Percentiles rank a stretch among this genome's conserved stretches.
phyloP scores from a whole-genome alignment of 805 yeast genomes.

The Metschnikowia hibisci region DNA sequence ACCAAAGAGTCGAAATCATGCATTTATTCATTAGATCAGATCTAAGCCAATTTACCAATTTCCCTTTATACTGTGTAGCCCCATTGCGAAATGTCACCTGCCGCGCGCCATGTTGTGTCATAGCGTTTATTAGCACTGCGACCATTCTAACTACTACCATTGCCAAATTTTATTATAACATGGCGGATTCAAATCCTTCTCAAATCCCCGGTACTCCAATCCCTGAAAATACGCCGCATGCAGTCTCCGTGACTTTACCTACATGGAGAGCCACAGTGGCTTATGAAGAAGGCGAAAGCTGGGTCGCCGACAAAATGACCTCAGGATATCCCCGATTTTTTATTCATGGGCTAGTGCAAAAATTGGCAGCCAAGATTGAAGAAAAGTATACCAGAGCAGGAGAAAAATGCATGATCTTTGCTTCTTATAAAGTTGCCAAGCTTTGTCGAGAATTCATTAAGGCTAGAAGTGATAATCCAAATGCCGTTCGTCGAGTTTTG shows the following conservation, averaged over 20 bases:
- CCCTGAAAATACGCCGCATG: slow-evolving; percentile 87
- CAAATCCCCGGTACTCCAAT: slow-evolving; percentile 75
- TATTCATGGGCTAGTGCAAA: slow-evolving; percentile 60
- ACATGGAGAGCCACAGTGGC: slow-evolving; percentile 93
- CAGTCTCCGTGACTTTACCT: slow-evolving; percentile 91
- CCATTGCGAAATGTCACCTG: slow-evolving; percentile 5
- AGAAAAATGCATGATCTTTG: slow-evolving; percentile 72
- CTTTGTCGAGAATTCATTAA: slow-evolving; percentile 78
- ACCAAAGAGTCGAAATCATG: not conserved
- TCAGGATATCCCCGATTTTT: slow-evolving; percentile 90
- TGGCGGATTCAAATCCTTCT: slow-evolving; percentile 22
- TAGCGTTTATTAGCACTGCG: no score
- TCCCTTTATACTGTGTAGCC: no score
- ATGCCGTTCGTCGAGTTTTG: slow-evolving; percentile 47
- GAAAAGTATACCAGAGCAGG: slow-evolving; percentile 74
- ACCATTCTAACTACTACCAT: not conserved
- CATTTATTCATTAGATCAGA: not conserved
- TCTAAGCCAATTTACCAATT: no score
- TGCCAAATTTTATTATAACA: slow-evolving; percentile 1
- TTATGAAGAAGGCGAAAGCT: slow-evolving; percentile 83
- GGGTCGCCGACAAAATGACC: slow-evolving; percentile 72
- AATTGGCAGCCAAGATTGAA: slow-evolving; percentile 51
- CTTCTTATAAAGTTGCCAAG: slow-evolving; percentile 74
- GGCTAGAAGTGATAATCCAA: slow-evolving; percentile 32
- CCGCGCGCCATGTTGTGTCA: slow-evolving; percentile 11